These are phyloP conservation scores for Xylaria sp. DNA, from an alignment of 2,329 filamentous ascomycete genomes.

Conservation along the genomic window DNA sequence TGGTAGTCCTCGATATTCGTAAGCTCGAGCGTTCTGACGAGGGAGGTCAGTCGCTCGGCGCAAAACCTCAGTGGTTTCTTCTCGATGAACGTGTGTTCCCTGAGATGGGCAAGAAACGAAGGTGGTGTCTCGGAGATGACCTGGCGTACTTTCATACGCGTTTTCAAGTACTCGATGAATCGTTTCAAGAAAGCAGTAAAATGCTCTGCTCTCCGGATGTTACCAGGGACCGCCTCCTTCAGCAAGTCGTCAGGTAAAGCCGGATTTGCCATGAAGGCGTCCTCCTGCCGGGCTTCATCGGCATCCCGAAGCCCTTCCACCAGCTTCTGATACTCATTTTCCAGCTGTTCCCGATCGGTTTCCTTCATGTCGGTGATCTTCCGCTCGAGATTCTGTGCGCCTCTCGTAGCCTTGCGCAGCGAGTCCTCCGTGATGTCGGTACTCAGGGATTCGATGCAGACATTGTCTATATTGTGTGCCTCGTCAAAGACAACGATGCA, in stretches of 20 bases:
- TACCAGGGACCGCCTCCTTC: constrained; percentile 94
- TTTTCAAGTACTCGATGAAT: constrained; percentile 98
- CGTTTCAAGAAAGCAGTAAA: constrained; percentile 93
- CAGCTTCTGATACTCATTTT: constrained; percentile 93
- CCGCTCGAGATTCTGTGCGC: constrained; percentile 85
- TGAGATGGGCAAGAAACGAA: constrained; percentile 89
- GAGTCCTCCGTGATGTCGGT: constrained; percentile 97
- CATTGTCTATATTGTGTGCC: constrained; percentile 99
- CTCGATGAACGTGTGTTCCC: constrained; percentile 96
- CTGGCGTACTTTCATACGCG: constrained; percentile 96
- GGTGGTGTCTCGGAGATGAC: constrained; percentile 96
- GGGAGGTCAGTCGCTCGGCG: constrained; percentile 88
- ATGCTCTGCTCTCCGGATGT: constrained; percentile 93
- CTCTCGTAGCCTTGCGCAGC: constrained; percentile 83
- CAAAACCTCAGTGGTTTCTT: constrained; percentile 94
- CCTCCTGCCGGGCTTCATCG: constrained; percentile 87
- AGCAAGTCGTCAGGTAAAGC: constrained; percentile 90
- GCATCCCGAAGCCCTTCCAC: constrained; percentile 88
- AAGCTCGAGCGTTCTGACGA: constrained; percentile 91
- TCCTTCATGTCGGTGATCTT: constrained; percentile 94
- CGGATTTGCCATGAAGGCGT: constrained; percentile 97
- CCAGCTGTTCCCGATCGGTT: constrained; percentile 91
- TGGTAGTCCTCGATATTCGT: constrained; percentile 99
- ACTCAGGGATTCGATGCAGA: constrained; percentile 96
- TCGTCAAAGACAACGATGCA: constrained; percentile 99